Conservation (phyloP, 208 protist genomes). For the Lotmaria passim region DNA sequence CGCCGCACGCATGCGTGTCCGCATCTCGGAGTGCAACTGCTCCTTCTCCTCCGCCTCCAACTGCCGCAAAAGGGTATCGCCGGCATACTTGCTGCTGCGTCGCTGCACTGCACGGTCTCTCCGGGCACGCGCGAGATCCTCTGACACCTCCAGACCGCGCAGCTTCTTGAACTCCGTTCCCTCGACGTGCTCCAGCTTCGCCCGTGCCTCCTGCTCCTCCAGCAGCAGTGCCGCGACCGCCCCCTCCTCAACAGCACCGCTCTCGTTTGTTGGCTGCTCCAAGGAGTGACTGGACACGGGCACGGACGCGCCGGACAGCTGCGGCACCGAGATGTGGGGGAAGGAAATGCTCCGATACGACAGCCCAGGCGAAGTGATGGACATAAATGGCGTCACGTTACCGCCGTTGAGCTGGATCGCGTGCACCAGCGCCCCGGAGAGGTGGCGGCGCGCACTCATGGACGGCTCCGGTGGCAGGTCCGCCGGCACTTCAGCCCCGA, state of each 20-base stretch:
- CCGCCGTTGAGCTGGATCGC: slow-evolving; percentile 31
- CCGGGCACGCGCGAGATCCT: slow-evolving; percentile 19
- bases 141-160: slow-evolving; percentile 29
- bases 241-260: slow-evolving; percentile 4
- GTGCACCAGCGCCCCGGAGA: slow-evolving; percentile 19
- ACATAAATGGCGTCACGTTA: slow-evolving; percentile 35
- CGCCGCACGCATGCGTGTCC: slow-evolving; percentile 5
- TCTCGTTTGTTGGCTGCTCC: too few species aligned
- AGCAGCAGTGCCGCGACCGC: neutral
- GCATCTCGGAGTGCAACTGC: slow-evolving; percentile 21
- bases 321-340: slow-evolving; percentile 19
- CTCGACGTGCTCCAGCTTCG: slow-evolving; percentile 19
- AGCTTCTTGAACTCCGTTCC: slow-evolving; percentile 15
- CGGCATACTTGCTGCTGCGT: slow-evolving; percentile 16
- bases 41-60: slow-evolving; percentile 11
- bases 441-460: neutral
- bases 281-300: slow-evolving; percentile 1
- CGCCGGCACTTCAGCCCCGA: slow-evolving; percentile 15
- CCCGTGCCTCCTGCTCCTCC: slow-evolving; percentile 39
- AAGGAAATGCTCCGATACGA: slow-evolving; percentile 15
- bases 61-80: slow-evolving; percentile 8
- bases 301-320: slow-evolving; percentile 7
- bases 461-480: slow-evolving; percentile 26
- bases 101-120: slow-evolving; percentile 5
- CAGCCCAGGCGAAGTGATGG: slow-evolving; percentile 31